Evolutionary conservation across 768 basidiomycete genomes (phyloP).

Genomic region (Pholiota microspora): DNA sequence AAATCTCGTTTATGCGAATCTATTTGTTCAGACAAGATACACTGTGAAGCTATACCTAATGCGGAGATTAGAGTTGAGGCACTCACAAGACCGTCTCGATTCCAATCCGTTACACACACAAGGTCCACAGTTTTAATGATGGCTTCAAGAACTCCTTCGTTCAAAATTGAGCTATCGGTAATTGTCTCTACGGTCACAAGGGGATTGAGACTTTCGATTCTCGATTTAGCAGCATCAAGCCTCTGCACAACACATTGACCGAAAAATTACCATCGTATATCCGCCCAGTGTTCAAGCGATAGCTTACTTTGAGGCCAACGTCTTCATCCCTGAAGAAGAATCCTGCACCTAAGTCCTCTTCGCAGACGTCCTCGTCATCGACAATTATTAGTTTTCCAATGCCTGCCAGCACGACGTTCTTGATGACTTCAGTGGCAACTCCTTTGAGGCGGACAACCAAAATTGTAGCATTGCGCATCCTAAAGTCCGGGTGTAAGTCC

Average conservation of each 20-base stretch:
- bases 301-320: conserved; percentile 80
- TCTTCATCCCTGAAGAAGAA: conserved; percentile 96
- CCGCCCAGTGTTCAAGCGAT: conserved; percentile 19
- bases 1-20: conserved; percentile 79
- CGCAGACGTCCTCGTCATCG: conserved; percentile 71
- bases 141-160: conserved; percentile 51
- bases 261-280: conserved; percentile 40
- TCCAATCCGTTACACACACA: conserved; percentile 84
- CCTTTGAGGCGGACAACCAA: conserved; percentile 77
- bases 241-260: conserved; percentile 50
- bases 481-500: conserved; percentile 31
- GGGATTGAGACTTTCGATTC: conserved; percentile 90
- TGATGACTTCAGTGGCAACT: conserved; percentile 90
- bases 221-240: conserved; percentile 78
- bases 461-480: conserved; percentile 93
- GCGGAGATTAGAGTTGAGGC: not conserved
- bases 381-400: conserved; percentile 87
- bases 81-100: conserved; percentile 68
- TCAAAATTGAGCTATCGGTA: conserved; percentile 45
- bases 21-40: conserved; percentile 25
- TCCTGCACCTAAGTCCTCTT: conserved; percentile 87
- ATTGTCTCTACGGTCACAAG: conserved; percentile 80
- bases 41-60: not conserved
- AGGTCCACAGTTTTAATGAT: conserved; percentile 72
- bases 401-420: conserved; percentile 96